Evolutionary conservation across 2,329 filamentous ascomycete species (phyloP).

Genomic region (Botrytis paeoniae): DNA sequence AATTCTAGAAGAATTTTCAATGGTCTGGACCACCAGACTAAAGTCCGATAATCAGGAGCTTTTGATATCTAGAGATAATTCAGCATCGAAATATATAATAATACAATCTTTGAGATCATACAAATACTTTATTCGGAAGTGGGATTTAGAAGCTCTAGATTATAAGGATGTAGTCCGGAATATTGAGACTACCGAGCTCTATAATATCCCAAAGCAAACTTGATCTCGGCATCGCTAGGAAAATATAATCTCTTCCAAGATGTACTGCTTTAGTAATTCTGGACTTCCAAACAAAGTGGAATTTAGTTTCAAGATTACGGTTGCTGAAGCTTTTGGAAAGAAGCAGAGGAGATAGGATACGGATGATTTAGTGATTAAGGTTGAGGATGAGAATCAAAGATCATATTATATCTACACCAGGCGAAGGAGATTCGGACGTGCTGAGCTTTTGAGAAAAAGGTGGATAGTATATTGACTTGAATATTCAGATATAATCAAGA

Average conservation of each 20-base stretch:
- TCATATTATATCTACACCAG: no score
- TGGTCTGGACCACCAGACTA: background rate
- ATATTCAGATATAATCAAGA: background rate
- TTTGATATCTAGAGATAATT: background rate
- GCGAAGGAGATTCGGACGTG: background rate
- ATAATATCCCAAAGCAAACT: background rate
- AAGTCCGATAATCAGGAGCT: background rate
- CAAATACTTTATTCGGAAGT: accelerated
- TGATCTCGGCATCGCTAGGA: background rate
- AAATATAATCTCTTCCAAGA: background rate
- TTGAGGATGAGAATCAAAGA: background rate
- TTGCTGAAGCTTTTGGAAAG: background rate
- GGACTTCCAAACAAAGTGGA: background rate
- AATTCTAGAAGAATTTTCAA: background rate
- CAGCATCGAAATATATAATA: background rate
- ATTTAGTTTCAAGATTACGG: background rate
- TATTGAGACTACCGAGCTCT: background rate
- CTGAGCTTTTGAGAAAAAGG: background rate
- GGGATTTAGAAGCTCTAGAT: background rate
- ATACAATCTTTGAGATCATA: background rate
- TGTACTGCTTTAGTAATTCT: background rate
- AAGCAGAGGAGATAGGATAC: background rate
- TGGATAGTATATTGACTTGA: background rate
- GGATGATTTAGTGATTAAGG: background rate
- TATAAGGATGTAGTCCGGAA: background rate